Evolutionary conservation across 495 filamentous ascomycete species (phyloP), one percentile per base, ranked within the genome.

Genomic region (Penicillium malachiteum): DNA sequence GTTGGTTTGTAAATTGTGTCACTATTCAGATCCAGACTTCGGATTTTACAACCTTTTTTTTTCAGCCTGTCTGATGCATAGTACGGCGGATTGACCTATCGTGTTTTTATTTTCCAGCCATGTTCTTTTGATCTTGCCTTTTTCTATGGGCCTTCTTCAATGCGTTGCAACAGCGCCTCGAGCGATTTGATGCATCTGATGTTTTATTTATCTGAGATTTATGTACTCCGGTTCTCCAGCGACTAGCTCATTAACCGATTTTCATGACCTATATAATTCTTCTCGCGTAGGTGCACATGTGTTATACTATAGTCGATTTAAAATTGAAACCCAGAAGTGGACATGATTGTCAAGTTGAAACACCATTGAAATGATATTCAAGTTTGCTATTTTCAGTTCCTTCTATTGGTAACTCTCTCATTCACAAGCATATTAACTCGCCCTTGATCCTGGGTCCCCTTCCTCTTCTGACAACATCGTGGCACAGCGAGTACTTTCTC

Each of bases 31-130:
- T 49, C 51, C 41, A 16, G 41, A 18, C 8, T 26, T 30, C 26
- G 48, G 37, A 50, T 51, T 7, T 50, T 57, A 10, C 37, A 37
- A 52, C 32, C 9, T 47, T 35, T 55, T 16, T 57, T 48, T 47
- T 58, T 57, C 42, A 48, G 49, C 54, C 46, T 50, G 10, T 54
- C 34, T 54, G 51, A 56, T 68, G 65, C 65, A 68, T 68, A 53
- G 38, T 45, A 54, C 47, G 62, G 62, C 57, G 59, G 59, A 54
- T 62, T 56, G 32, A 26, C 62, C n/a, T 37, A 30, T 56, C 40
- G 45, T 52, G 39, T 49, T 41, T 54, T 49, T 16, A 50, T 30
- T 31, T 40, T 50, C 52, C 40, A 13, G 32, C 46, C 54, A 32
- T 44, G 12, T 48, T 46, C 44, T 57, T 14, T 50, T 58, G 35